These are phyloP conservation scores for Carpinus fangiana DNA, from an alignment of 306 rosid species.

Conservation along the genomic window DNA sequence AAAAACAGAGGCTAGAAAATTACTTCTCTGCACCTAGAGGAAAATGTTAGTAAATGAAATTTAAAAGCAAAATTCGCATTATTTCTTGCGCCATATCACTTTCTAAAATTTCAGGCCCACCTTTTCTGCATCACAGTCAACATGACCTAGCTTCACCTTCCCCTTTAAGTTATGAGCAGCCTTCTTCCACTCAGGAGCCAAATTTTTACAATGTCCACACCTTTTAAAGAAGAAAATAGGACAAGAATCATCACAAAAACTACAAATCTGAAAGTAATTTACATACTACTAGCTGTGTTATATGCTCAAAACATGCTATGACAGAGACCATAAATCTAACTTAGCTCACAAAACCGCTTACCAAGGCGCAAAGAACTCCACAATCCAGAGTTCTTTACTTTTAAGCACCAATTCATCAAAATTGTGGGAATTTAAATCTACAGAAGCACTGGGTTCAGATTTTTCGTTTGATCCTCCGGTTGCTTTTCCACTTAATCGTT, in stretches of 20 bases:
- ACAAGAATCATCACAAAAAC: slow-evolving; percentile 18
- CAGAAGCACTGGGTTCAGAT: slow-evolving; percentile 70
- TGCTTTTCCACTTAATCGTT: slow-evolving; percentile 82
- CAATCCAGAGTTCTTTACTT: slow-evolving; percentile 98
- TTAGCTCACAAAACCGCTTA: slow-evolving; percentile 31
- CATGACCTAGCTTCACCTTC: slow-evolving; percentile 92
- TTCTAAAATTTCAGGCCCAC: slow-evolving; percentile 35
- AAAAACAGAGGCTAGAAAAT: neutral
- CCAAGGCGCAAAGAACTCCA: slow-evolving; percentile 99
- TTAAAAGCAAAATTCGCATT: neutral
- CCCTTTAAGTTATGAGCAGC: slow-evolving; percentile 82
- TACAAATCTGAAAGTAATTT: slow-evolving; percentile 17
- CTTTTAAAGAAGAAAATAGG: slow-evolving; percentile 44
- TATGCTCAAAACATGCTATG: neutral
- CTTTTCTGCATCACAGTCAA: slow-evolving; percentile 96
- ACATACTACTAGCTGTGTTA: neutral
- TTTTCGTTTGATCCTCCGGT: slow-evolving; percentile 76
- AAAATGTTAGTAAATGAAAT: neutral
- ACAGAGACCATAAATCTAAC: neutral
- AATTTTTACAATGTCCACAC: slow-evolving; percentile 97
- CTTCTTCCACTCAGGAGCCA: slow-evolving; percentile 97
- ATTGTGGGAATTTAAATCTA: slow-evolving; percentile 74
- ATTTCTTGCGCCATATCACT: neutral
- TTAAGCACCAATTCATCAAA: slow-evolving; percentile 81
- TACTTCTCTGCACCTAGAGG: neutral